Evolutionary conservation across 139 green algal species (phyloP), one percentile per base, ranked within the genome.

Genomic region (Haematococcus sp.): DNA sequence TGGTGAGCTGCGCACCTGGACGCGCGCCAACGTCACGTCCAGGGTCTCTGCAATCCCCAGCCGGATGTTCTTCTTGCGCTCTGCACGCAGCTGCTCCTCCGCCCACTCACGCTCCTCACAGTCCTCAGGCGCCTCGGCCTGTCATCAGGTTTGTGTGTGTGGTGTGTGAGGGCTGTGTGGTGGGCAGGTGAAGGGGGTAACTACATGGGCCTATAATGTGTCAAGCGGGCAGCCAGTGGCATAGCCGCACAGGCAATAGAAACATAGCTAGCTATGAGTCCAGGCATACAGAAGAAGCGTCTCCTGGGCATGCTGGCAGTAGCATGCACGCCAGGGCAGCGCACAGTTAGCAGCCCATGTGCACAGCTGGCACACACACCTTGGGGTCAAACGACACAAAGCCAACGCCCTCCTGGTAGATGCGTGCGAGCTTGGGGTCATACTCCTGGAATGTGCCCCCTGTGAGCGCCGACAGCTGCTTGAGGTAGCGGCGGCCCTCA

Each of bases 401-500:
- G 31, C 70, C 71, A 15, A 63, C 44, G 13, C 71, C 70, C 2
- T 76, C 65, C 17, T 58, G 31, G 64, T 83, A 86, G 25, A 85
- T 76, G 34, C 59, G 68, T 16, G 61, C 58, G 25, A 77, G 32
- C 17, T 46, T 28, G 2, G 71, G 59, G 34, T 71, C 56, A 60
- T 73, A 75, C 69, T 74, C 59, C 51, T 88, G 83, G 76, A 79
- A 91, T 20, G 70, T 83, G 61, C 86, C 86, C 0, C 81, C 81
- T 1, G 86, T 91, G 9, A 83, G 55, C 3, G 75, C 70, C 30
- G 79, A 71, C 7, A 91, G 65, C 15, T 76, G 54, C 25, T 74
- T 67, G 59, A 92, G 74, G 69, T 86, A 90, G 34, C 83, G 83
- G 63, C 86, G 80, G 0, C 86, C 83, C 23, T 74, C 35, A 70